phyloP scores from a whole-genome alignment of 352 stramenopile genomes.

The Peronospora farinosa region DNA sequence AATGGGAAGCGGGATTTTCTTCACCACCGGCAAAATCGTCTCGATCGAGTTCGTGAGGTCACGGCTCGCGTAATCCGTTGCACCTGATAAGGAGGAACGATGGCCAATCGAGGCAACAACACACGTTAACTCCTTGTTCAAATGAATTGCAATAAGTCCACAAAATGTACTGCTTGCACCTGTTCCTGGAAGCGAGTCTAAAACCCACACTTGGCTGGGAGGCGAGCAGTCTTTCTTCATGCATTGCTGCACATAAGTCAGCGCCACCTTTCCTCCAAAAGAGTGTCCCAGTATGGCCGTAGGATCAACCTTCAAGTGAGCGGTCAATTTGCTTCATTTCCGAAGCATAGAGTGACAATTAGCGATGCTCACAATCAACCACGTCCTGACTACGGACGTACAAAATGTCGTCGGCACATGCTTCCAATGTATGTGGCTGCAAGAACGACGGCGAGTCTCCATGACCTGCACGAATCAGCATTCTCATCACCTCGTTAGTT shows the following conservation, averaged over 20 bases:
- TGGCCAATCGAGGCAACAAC: background rate
- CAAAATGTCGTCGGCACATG: conserved; percentile 66
- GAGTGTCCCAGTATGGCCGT: conserved; percentile 68
- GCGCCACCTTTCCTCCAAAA: conserved; percentile 73
- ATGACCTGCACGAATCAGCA: conserved; percentile 33
- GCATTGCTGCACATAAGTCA: conserved; percentile 59
- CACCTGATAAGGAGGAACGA: conserved; percentile 15
- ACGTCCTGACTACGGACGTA: conserved; percentile 18
- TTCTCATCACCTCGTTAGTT: conserved; percentile 2
- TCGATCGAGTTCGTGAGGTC: conserved; percentile 66
- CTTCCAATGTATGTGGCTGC: conserved; percentile 51
- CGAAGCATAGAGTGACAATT: background rate
- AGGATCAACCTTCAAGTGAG: conserved; percentile 45
- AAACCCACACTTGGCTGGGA: conserved; percentile 59
- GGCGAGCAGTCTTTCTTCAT: conserved; percentile 32
- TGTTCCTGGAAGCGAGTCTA: conserved; percentile 66
- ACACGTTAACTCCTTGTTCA: background rate
- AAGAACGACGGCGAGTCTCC: conserved; percentile 67
- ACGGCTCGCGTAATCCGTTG: conserved; percentile 58
- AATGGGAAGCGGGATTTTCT: conserved; percentile 69
- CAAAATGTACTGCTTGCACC: conserved; percentile 24
- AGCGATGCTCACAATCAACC: background rate
- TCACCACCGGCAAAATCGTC: conserved; percentile 57
- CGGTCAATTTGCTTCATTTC: conserved; percentile 37
- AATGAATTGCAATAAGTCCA: background rate